Base-by-base conservation (phyloP, 2,329 filamentous ascomycete genomes). In the Fusarium foetens region DNA sequence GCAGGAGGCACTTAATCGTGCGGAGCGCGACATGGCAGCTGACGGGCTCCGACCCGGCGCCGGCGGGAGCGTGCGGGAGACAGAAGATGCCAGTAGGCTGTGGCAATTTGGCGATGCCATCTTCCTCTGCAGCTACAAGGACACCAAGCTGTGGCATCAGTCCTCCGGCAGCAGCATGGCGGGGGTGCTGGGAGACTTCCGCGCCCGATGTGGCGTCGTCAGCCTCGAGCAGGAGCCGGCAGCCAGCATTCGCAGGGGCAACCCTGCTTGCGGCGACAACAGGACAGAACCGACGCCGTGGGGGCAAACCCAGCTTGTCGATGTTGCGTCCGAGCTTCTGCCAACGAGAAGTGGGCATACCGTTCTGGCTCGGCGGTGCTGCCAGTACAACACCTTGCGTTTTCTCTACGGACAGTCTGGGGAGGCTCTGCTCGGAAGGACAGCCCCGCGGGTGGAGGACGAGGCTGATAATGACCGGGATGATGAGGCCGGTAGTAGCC, bases 381-480 rank as follows among this genome's bases (percentile, higher is more conserved):
- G 19, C 11, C 11, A 39, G 38, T n/a, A 39, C n/a, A 39, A 39
- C 21, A 39, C 38, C 38, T n/a, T 39, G 11, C 11, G 19, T n/a
- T 39, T 39, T 8, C 38, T 39, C 19, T 39, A 39, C 5, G 7
- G 38, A 1, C 38, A 39, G 38, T 39, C 21, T 21, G 5, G 6
- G 7, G 38, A 39, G 38, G 38, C 38, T 39, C 19, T 39, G 8
- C 38, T 39, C 21, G 7, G 38, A 8, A 39, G 19, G 19, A 13
- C 8, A 1, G 38, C 38, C 2, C 19, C 5, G 21, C 21, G 3
- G 0, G 11, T 8, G 7, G 38, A 39, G 38, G 38, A 39, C 12
- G 12, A 21, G 19, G 36, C 5, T 38, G 7, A 38, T 1, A 38
- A 2, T 39, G 11, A 39, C 38, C n/a, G 6, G 19, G 38, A 39